Percentiles rank a stretch among this genome's conserved stretches.
Conservation (phyloP, 2,329 filamentous ascomycete species). For the Trichoderma sp. region DNA sequence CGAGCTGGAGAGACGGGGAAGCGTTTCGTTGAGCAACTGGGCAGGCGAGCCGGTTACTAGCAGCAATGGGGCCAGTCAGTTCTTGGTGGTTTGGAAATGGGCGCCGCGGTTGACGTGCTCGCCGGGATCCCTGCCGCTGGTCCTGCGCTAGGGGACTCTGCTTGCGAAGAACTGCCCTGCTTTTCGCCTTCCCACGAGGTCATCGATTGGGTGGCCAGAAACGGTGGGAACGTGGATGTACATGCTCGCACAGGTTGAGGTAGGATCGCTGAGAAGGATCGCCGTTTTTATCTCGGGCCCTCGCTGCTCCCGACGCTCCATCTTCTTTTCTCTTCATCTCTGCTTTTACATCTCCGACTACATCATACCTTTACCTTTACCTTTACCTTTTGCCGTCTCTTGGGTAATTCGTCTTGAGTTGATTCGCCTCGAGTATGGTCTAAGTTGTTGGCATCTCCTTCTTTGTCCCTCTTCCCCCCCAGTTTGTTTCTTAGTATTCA, state of each 20-base stretch:
- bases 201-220: conserved; percentile 20
- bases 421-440: background rate
- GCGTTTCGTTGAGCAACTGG: background rate
- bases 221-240: background rate
- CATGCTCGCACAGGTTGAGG: background rate
- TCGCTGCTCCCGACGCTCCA: conserved; percentile 23
- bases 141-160: conserved; percentile 11
- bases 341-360: background rate
- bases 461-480: background rate
- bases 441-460: background rate
- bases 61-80: background rate
- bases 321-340: background rate
- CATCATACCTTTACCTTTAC: background rate
- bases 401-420: background rate
- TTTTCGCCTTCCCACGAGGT: conserved; percentile 4
- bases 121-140: conserved; percentile 5
- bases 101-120: conserved; percentile 20
- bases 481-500: background rate
- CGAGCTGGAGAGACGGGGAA: too few relatives aligned
- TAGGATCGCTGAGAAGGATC: conserved; percentile 12
- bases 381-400: background rate
- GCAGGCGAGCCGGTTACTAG: too few relatives aligned
- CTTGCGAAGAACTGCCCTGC: conserved; percentile 13
- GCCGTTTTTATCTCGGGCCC: conserved; percentile 25
- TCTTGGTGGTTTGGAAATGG: background rate